These are phyloP conservation scores for Tetrahymena thermophila DNA, from an alignment of 73 alveolate species.

Conservation along the genomic window DNA sequence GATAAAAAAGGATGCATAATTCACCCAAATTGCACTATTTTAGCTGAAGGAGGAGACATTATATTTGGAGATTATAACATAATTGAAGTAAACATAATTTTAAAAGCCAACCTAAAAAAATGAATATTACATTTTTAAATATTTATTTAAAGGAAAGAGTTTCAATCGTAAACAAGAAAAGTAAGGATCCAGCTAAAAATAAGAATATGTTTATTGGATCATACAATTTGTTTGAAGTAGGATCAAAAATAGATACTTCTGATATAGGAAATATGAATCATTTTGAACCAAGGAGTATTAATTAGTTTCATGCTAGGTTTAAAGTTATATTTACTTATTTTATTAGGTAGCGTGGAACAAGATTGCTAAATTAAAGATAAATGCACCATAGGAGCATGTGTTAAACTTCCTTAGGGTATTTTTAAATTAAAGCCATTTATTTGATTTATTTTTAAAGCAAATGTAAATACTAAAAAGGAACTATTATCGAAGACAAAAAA, in stretches of 20 bases:
- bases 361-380: neutral
- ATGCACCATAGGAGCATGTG: neutral
- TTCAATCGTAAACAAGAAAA: conserved; percentile 52
- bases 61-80: conserved; percentile 74
- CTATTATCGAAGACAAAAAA: neutral
- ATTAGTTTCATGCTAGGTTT: neutral
- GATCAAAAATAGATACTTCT: conserved; percentile 53
- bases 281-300: conserved; percentile 49
- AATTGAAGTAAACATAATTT: conserved; percentile 32
- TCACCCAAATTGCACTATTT: conserved; percentile 68
- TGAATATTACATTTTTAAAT: conserved; percentile 1
- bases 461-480: neutral
- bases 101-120: neutral
- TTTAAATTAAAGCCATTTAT: neutral
- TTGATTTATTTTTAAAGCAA: neutral
- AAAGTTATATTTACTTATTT: neutral
- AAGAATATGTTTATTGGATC: conserved; percentile 55
- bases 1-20: conserved; percentile 36
- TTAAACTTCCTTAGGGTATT: neutral
- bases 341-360: neutral
- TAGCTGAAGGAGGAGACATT: conserved; percentile 66
- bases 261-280: conserved; percentile 65
- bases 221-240: conserved; percentile 73
- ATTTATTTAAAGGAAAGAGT: neutral
- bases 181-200: conserved; percentile 47